Evolutionary conservation across 2,329 filamentous ascomycete species (phyloP), one percentile per base, ranked within the genome.

Genomic region (Fusarium clavum): DNA sequence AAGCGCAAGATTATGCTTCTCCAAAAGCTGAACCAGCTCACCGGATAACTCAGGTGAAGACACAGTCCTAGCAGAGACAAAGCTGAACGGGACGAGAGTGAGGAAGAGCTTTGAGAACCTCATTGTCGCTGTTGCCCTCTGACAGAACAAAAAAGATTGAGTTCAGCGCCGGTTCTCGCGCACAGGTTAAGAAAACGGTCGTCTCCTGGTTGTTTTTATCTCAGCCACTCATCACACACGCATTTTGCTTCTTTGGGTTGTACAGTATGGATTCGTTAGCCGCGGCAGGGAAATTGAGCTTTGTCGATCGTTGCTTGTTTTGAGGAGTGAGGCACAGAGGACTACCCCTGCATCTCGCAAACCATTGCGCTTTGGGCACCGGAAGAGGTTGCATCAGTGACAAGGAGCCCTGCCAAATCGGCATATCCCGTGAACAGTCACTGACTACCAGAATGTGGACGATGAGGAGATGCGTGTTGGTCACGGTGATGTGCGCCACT

Each of bases 1-100:
- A 52, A 84, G 72, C 29, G 80, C 82, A 32, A 84, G 75, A 56
- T 83, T 82, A 71, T 83, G 81, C 71, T 79, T 83, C 45, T 79
- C 79, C 43, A 84, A 73, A 46, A 81, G 71, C 46, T 80, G 80
- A 24, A 81, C 81, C 24, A 84, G 79, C 20, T 82, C 77, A 4
- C 62, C 55, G 8, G 63, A 66, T 14, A 80, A 57, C 53, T 82
- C 81, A 24, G 77, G 75, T 10, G 73, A 62, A 18, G 77, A 77
- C 18, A 68, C 64, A 2, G 74, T 72, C 25, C 34, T 60, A 25
- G 79, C 77, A 44, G 80, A 38, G 2, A 38, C 64, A 41, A 82
- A 69, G 67, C 77, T 73, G 54, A 75, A 70, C 14, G 81, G 80
- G 62, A 75, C 73, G 59, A 82, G 49, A 38, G 78, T 72, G 24